Evolutionary conservation across 352 stramenopile species (phyloP), one percentile per base, ranked within the genome.

Genomic region (Globisporangium rhizosaccharum): DNA sequence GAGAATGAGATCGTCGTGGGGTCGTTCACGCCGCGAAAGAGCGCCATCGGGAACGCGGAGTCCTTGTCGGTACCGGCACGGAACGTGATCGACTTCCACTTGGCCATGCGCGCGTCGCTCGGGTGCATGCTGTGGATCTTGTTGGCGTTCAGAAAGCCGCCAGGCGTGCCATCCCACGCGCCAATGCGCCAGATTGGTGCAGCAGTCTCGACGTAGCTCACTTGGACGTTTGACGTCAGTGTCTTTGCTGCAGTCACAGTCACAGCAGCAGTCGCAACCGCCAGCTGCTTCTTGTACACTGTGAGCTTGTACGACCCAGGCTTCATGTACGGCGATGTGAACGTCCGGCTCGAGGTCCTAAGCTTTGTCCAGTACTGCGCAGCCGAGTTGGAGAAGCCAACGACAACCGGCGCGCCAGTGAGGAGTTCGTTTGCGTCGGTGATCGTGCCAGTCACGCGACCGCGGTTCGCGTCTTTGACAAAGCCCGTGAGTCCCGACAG

Each of bases 91-190:
- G 63, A 37, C 0, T 57, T 56, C 63, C 65, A 80, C 6, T 45
- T 23, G 3, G 65, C 14, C 75, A 82, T 85, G 7, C 71, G 74
- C 2, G 50, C 46, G 51, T 83, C 71, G 25, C 71, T 76, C 20
- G 71, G 71, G 52, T 83, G 74, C 74, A 83, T 80, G 39, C 41
- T 66, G 56, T 75, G 68, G 60, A 85, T 81, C 67, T 78, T 85
- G 65, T 79, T 63, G 4, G 75, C 65, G 51, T 85, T 85, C 1
- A 76, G 30, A 57, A 85, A 82, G 12, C 73, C 73, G 25, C 72
- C 59, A 18, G 76, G 73, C 0, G 73, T 82, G 26, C 76, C 76
- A 39, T 85, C 76, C 73, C 73, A 85, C 49, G 59, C 53, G 10
- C 76, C 76, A 28, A 83, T 83, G 47, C 65, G 67, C 76, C 76